phyloP scores from a whole-genome alignment of 169 alveolate species.

The Ichthyophthirius multifiliis region DNA sequence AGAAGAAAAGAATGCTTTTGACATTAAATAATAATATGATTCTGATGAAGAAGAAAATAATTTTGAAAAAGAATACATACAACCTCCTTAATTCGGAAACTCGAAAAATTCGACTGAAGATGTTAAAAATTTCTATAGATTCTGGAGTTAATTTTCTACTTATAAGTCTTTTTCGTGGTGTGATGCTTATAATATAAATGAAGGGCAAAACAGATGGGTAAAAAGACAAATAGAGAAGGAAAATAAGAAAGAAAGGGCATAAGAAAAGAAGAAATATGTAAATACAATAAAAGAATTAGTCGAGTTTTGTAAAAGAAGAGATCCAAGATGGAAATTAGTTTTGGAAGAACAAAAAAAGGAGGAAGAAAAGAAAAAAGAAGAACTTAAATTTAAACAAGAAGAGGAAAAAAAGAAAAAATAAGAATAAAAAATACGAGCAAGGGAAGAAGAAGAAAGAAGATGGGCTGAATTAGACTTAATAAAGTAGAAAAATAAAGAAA shows the following conservation, averaged over 20 bases:
- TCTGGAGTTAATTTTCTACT: constrained; percentile 65
- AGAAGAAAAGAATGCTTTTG: constrained; percentile 54
- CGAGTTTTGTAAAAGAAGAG: constrained; percentile 52
- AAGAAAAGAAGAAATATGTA: constrained; percentile 52
- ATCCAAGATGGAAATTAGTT: constrained; percentile 49
- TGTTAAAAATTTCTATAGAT: constrained; percentile 48
- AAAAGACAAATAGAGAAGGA: constrained; percentile 61
- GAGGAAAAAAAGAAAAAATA: constrained; percentile 22
- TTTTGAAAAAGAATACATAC: constrained; percentile 39
- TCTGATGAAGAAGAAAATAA: constrained; percentile 57
- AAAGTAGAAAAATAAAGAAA: constrained; percentile 12
- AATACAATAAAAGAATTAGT: constrained; percentile 47
- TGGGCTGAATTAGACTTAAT: constrained; percentile 51
- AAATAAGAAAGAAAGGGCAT: constrained; percentile 55
- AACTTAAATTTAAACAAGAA: constrained; percentile 34
- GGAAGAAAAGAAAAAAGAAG: constrained; percentile 36
- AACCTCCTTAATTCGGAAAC: constrained; percentile 61
- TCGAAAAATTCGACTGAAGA: constrained; percentile 35
- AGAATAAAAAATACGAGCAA: constrained; percentile 32
- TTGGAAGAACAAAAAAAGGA: constrained; percentile 28
- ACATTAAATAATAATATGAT: background rate
- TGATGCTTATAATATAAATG: constrained; percentile 54
- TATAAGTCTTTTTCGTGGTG: constrained; percentile 55
- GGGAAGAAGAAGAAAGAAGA: constrained; percentile 35
- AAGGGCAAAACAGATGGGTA: constrained; percentile 58